These are phyloP conservation scores for Casuarina glauca DNA, from an alignment of 306 rosid species.

Conservation along the genomic window DNA sequence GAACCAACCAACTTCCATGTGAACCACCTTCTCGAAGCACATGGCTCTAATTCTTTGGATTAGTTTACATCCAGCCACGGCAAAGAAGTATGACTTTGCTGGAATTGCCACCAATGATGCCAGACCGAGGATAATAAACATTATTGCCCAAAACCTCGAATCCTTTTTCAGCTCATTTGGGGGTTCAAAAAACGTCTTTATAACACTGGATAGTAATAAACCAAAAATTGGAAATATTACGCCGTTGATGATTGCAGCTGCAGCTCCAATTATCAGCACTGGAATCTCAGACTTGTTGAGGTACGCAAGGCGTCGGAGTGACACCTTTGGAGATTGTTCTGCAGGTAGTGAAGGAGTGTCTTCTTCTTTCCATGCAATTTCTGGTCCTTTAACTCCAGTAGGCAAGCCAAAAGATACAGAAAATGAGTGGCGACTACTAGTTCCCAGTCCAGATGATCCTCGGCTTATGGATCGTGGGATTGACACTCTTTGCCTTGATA, in stretches of 20 bases:
- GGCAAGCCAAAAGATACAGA: conserved; percentile 10
- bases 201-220: too few species aligned
- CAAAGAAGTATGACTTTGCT: too few species aligned
- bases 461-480: background rate
- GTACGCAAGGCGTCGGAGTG: conserved; percentile 20
- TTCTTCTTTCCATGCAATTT: background rate
- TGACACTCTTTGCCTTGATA: conserved; percentile 24
- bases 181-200: too few species aligned
- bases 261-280: conserved; percentile 17
- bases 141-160: too few species aligned
- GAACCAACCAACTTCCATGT: too few species aligned
- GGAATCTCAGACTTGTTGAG: conserved; percentile 31
- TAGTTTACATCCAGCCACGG: too few species aligned
- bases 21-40: too few species aligned
- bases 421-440: background rate
- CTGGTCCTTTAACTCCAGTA: background rate
- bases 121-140: too few species aligned
- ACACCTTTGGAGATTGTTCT: background rate
- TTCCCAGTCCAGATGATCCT: conserved; percentile 22
- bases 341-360: background rate
- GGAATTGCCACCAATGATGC: too few species aligned
- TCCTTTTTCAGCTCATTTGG: too few species aligned
- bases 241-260: conserved; percentile 25
- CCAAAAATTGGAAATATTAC: too few species aligned
- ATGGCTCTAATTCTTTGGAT: too few species aligned